Percentiles rank a stretch among this genome's conserved stretches.
These are phyloP conservation scores for Oldenlandia corymbosa DNA, from an alignment of 257 asterid genomes.

Conservation along the genomic window DNA sequence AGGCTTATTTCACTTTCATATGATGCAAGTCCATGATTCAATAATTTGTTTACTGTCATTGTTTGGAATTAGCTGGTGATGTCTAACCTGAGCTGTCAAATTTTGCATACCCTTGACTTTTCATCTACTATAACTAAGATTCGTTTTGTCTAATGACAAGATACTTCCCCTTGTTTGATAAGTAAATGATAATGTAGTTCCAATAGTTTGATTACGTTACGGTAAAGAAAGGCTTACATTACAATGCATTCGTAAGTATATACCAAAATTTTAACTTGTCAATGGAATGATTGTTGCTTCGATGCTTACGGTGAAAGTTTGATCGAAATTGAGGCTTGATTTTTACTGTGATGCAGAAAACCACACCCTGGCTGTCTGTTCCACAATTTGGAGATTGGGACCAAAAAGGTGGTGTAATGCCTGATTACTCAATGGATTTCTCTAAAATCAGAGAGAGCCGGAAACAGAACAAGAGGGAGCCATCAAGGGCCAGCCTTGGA, in stretches of 20 bases:
- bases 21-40: conserved; percentile 1
- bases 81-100: conserved; percentile 9
- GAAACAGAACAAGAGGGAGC: conserved; percentile 81
- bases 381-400: conserved; percentile 98
- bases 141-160: neutral
- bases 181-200: neutral
- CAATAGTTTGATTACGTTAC: neutral
- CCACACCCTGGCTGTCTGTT: conserved; percentile 74
- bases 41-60: neutral
- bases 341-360: conserved; percentile 35
- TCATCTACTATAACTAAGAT: neutral
- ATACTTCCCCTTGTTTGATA: neutral
- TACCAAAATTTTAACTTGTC: neutral
- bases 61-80: neutral
- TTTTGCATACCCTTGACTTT: conserved; percentile 5
- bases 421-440: conserved; percentile 86
- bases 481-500: conserved; percentile 83
- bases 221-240: neutral
- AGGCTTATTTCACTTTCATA: conserved; percentile 2
- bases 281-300: neutral
- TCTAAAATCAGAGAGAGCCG: conserved; percentile 80
- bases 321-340: neutral
- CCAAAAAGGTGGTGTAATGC: conserved; percentile 65
- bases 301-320: neutral
- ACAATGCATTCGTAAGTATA: no score